A percentile compares a stretch with the other conserved stretches of the same genome.
phyloP scores from a whole-genome alignment of 208 protist genomes.

The Angomonas ambiguus region DNA sequence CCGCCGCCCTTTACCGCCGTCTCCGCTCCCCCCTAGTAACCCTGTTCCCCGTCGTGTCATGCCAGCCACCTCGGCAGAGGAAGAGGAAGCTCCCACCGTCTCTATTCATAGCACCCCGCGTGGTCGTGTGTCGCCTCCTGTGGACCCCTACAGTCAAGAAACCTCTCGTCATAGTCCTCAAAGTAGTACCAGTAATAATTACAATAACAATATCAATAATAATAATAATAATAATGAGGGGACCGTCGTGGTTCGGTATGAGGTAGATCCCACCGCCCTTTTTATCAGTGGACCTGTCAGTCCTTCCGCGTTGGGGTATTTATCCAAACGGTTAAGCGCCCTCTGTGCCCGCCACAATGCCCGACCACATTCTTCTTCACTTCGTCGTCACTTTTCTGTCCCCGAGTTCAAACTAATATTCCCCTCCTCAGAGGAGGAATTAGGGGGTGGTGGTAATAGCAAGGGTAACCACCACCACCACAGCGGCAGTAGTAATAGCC shows the following conservation, averaged over 20 bases:
- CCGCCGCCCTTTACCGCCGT: background rate
- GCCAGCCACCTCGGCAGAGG: too few species aligned
- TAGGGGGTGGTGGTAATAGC: background rate
- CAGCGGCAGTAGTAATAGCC: background rate
- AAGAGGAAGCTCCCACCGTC: too few species aligned
- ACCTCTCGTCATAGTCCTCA: background rate
- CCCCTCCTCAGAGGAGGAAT: background rate
- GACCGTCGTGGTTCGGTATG: conserved; percentile 51
- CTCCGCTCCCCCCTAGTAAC: too few species aligned
- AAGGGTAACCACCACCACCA: background rate
- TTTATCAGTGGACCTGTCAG: conserved; percentile 36
- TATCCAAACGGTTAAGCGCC: conserved; percentile 22
- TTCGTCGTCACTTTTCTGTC: background rate
- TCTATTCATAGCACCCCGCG: too few species aligned
- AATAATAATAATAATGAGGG: background rate
- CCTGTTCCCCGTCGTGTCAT: too few species aligned
- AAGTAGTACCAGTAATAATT: background rate
- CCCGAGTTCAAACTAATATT: background rate
- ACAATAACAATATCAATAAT: background rate
- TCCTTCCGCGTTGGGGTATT: conserved; percentile 30
- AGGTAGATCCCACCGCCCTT: conserved; percentile 46
- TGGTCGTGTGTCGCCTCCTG: too few species aligned
- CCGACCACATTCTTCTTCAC: background rate
- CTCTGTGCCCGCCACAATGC: conserved; percentile 19
- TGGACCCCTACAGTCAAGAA: too few species aligned